Conservation (phyloP, 169 alveolate genomes). For the Plasmodium relictum region DNA sequence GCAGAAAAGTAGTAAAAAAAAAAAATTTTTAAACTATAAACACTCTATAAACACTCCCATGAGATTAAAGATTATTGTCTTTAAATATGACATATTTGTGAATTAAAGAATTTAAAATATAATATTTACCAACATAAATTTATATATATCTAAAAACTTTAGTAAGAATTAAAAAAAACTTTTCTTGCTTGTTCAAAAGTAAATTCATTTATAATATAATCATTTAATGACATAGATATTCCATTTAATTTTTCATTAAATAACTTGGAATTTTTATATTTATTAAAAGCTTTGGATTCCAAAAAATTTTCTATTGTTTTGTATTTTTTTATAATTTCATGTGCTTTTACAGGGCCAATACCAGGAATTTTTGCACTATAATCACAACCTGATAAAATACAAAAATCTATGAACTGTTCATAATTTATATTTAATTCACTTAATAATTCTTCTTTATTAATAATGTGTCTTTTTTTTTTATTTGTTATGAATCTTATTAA, state of each 20-base stretch:
- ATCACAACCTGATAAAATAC: conserved; percentile 99
- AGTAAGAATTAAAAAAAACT: conserved; percentile 73
- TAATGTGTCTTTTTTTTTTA: conserved; percentile 79
- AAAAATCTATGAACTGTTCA: conserved; percentile 96
- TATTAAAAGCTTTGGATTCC: conserved; percentile 66
- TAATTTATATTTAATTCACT: conserved; percentile 88
- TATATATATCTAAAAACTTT: background rate
- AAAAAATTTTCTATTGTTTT: conserved; percentile 88
- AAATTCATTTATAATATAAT: conserved; percentile 72
- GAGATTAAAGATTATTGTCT: no score
- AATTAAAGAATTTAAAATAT: no score
- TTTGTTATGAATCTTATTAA: conserved; percentile 80
- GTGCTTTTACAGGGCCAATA: conserved; percentile 97
- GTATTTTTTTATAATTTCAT: conserved; percentile 91
- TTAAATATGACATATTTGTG: no score
- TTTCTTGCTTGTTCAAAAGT: conserved; percentile 75
- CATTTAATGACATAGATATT: conserved; percentile 60
- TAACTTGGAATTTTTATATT: conserved; percentile 56
- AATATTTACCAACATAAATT: no score
- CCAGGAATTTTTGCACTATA: conserved; percentile 96
- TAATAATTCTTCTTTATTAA: conserved; percentile 83
- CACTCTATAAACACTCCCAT: no score
- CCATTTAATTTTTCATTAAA: conserved; percentile 46
- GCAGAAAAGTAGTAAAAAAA: no score
- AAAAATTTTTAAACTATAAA: no score